A percentile compares a stretch with the other conserved stretches of the same genome.
phyloP scores from a whole-genome alignment of 345 rosid genomes.

The Salix arbutifolia region DNA sequence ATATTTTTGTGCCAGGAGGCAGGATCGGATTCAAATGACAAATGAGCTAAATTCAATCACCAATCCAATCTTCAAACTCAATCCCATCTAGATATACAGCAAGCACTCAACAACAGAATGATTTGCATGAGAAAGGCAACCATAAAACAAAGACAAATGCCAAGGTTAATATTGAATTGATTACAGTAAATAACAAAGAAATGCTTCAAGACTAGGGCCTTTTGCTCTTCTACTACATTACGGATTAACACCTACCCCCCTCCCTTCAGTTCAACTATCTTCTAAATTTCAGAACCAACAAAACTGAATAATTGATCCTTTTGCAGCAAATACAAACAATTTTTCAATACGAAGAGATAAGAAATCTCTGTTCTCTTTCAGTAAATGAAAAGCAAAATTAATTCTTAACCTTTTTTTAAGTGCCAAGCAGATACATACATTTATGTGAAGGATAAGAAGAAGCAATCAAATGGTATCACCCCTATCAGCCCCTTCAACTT shows the following conservation, averaged over 20 bases:
- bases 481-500: slow-evolving; percentile 26
- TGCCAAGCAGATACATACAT: neutral
- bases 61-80: neutral
- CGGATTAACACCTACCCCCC: neutral
- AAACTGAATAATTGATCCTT: slow-evolving; percentile 1
- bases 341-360: neutral
- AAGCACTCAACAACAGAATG: neutral
- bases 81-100: neutral
- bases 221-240: neutral
- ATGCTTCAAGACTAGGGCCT: neutral
- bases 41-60: neutral
- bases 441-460: neutral
- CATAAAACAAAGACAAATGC: neutral
- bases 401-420: neutral
- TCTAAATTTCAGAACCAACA: neutral
- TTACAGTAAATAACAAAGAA: neutral
- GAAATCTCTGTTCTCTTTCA: neutral
- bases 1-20: neutral
- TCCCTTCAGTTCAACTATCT: neutral
- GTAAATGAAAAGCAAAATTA: neutral
- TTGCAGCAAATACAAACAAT: neutral
- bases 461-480: slow-evolving; percentile 6
- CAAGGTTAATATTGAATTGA: neutral
- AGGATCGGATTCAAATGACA: neutral
- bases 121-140: neutral